These are phyloP conservation scores for Talaromyces sp. DNA, from an alignment of 2,329 filamentous ascomycete genomes.

Conservation along the genomic window DNA sequence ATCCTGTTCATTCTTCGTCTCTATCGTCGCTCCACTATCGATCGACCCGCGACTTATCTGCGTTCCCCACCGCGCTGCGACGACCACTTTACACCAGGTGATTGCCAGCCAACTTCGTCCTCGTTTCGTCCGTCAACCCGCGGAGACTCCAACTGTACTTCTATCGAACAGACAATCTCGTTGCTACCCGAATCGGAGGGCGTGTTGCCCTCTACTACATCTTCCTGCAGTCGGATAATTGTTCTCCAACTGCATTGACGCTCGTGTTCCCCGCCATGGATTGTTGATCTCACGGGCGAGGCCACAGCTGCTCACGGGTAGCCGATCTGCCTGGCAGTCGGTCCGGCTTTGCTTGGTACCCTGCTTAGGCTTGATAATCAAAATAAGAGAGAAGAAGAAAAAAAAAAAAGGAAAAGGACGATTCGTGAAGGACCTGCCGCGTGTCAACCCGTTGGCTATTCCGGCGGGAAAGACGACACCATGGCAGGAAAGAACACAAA, in stretches of 20 bases:
- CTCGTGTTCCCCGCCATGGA: conserved; percentile 32
- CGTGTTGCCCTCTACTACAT: conserved; percentile 3
- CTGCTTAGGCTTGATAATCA: not conserved
- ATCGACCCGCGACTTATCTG: conserved; percentile 13
- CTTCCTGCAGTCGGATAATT: conserved; percentile 12
- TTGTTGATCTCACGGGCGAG: conserved; percentile 41
- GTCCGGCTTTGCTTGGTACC: conserved; percentile 32
- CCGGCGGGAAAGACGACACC: conserved; percentile 20
- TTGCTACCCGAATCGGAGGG: not conserved
- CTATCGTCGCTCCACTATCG: conserved; percentile 13
- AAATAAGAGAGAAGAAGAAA: not conserved
- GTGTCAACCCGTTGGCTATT: conserved; percentile 13
- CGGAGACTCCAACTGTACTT: not conserved
- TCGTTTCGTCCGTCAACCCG: conserved; percentile 1
- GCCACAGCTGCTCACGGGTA: conserved; percentile 40
- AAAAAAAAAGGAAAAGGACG: not conserved
- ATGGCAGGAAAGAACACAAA: conserved; percentile 43
- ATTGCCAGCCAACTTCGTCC: not conserved
- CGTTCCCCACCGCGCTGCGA: conserved; percentile 13
- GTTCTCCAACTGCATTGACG: conserved; percentile 13
- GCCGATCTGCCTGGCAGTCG: conserved; percentile 45
- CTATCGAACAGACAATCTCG: not conserved
- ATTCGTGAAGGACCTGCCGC: not conserved
- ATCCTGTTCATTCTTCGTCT: too few relatives aligned
- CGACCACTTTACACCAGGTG: conserved; percentile 5